Percentiles rank a stretch among this genome's conserved stretches.
phyloP scores from a whole-genome alignment of 352 stramenopile genomes.

The Aphanomyces euteiches region DNA sequence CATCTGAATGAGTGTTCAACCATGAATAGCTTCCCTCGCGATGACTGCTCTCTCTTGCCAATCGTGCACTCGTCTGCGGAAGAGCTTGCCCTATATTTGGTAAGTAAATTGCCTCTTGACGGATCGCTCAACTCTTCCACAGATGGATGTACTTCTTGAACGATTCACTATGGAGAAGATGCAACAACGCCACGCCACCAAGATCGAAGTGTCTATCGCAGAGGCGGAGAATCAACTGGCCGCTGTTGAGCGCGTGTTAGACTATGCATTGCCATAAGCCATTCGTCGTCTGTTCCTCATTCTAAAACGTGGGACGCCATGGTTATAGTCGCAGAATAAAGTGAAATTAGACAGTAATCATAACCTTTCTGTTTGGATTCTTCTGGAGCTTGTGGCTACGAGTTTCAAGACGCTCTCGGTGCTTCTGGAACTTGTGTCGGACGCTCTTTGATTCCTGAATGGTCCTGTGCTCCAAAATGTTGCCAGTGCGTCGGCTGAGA shows the following conservation, averaged over 20 bases:
- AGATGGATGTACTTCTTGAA: slow-evolving; percentile 86
- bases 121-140: not conserved
- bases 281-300: no score
- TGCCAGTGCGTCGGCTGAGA: slow-evolving; percentile 73
- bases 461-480: slow-evolving; percentile 71
- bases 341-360: slow-evolving; percentile 67
- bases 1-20: not conserved
- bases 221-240: slow-evolving; percentile 90
- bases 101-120: slow-evolving; percentile 40
- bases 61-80: slow-evolving; percentile 97
- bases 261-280: not conserved
- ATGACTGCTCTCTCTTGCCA: slow-evolving; percentile 93
- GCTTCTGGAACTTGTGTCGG: slow-evolving; percentile 74
- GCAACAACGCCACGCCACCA: slow-evolving; percentile 65
- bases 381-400: slow-evolving; percentile 84
- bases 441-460: slow-evolving; percentile 62
- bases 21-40: slow-evolving; percentile 80
- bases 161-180: slow-evolving; percentile 76
- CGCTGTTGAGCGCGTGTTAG: slow-evolving; percentile 69
- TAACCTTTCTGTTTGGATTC: slow-evolving; percentile 67
- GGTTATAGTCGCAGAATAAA: no score
- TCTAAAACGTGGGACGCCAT: no score
- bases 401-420: slow-evolving; percentile 70
- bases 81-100: slow-evolving; percentile 94
- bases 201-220: slow-evolving; percentile 93